Conservation (phyloP, 2,329 filamentous ascomycete genomes). For the Alternaria alternata region DNA sequence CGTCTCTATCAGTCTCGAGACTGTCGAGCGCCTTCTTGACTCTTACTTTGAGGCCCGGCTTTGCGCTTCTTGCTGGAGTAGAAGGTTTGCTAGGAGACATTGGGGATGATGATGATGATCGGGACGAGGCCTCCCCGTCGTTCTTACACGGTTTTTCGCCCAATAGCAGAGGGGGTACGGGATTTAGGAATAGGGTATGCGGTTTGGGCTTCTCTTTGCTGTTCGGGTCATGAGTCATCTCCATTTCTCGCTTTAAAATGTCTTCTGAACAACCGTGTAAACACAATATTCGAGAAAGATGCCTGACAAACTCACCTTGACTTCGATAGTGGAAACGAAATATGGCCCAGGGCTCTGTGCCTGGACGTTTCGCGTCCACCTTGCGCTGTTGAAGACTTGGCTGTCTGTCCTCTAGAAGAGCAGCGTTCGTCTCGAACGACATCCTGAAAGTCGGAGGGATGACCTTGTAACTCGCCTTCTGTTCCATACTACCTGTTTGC, state of each 20-base stretch:
- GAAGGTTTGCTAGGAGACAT: constrained; percentile 10
- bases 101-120: constrained; percentile 22
- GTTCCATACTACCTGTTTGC: background rate
- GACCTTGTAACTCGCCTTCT: constrained; percentile 18
- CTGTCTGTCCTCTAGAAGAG: constrained; percentile 15
- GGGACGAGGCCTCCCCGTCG: constrained; percentile 19
- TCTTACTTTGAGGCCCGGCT: constrained; percentile 19
- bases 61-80: constrained; percentile 13
- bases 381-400: constrained; percentile 18
- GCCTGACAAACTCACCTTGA: constrained; percentile 22
- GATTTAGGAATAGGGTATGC: constrained; percentile 24
- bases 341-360: constrained; percentile 49
- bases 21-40: background rate
- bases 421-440: constrained; percentile 26
- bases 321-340: constrained; percentile 55
- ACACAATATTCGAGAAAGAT: background rate
- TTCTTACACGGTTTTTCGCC: constrained; percentile 20
- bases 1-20: background rate
- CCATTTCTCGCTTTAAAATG: constrained; percentile 18
- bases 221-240: constrained; percentile 14
- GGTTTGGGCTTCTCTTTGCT: constrained; percentile 14
- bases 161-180: constrained; percentile 19
- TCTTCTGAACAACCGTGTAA: constrained; percentile 21
- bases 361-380: constrained; percentile 35
- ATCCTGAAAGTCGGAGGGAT: constrained; percentile 36